A percentile compares a stretch with the other conserved stretches of the same genome.
Evolutionary conservation across 306 rosid genomes (phyloP).

Genomic region (Cyclanthera cordifolia): DNA sequence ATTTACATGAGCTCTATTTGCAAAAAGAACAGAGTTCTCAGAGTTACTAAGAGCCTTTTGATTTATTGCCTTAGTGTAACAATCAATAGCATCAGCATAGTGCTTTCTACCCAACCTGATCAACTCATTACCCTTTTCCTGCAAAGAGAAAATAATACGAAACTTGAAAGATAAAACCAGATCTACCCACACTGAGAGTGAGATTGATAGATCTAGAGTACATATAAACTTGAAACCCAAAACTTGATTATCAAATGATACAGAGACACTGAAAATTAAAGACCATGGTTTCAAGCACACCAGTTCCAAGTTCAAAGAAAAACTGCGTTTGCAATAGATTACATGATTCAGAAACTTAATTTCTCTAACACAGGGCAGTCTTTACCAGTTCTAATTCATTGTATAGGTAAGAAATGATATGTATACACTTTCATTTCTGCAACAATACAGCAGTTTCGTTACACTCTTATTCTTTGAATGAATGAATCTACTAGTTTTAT

Average conservation of each 20-base stretch:
- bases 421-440: too few species aligned
- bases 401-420: too few species aligned
- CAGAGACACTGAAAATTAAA: neutral
- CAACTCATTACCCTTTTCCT: constrained; percentile 82
- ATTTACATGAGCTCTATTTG: constrained; percentile 82
- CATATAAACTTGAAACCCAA: neutral
- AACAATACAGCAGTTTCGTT: too few species aligned
- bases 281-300: neutral
- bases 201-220: neutral
- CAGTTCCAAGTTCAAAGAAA: neutral
- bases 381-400: neutral
- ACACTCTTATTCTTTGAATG: too few species aligned
- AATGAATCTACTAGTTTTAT: too few species aligned
- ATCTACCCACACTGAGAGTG: neutral
- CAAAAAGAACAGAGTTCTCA: constrained; percentile 37
- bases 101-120: constrained; percentile 73
- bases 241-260: neutral
- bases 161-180: neutral
- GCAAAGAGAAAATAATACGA: constrained; percentile 14
- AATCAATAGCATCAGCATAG: constrained; percentile 74
- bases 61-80: constrained; percentile 72
- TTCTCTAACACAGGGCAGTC: neutral
- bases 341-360: neutral
- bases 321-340: neutral
- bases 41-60: constrained; percentile 54